These are phyloP conservation scores for Umbelopsis sp. DNA, from an alignment of 192 early-diverging fungal genomes.

Conservation along the genomic window DNA sequence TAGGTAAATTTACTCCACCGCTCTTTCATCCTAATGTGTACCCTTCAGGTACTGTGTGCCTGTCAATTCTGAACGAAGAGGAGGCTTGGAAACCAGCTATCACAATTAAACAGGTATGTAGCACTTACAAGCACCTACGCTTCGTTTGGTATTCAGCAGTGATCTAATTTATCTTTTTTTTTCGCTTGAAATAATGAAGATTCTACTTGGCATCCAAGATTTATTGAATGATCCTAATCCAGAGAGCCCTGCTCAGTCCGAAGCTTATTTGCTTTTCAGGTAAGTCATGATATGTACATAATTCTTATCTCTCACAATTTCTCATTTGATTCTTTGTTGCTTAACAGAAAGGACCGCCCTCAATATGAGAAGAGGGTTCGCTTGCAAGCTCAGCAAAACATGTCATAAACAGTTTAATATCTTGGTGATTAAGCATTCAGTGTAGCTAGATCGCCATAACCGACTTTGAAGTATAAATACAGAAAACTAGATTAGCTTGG, in stretches of 20 bases:
- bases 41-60: slow-evolving; percentile 95
- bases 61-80: slow-evolving; percentile 96
- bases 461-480: no score
- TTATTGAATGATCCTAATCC: slow-evolving; percentile 92
- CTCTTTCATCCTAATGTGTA: slow-evolving; percentile 97
- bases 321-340: neutral
- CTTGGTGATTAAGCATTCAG: no score
- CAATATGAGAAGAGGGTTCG: slow-evolving; percentile 37
- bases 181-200: slow-evolving; percentile 43
- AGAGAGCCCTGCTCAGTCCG: slow-evolving; percentile 82
- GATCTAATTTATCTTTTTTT: no score
- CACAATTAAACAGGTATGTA: slow-evolving; percentile 85
- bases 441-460: no score
- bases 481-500: no score
- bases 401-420: neutral
- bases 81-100: slow-evolving; percentile 95
- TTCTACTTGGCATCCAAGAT: slow-evolving; percentile 91
- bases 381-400: slow-evolving; percentile 29
- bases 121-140: neutral
- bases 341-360: slow-evolving; percentile 32
- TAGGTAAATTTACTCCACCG: slow-evolving; percentile 73
- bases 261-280: slow-evolving; percentile 81
- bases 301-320: no score
- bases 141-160: no score
- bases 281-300: slow-evolving; percentile 40